These are phyloP conservation scores for Irpex rosettiformis DNA, from an alignment of 1,284 basidiomycete genomes.

Conservation along the genomic window DNA sequence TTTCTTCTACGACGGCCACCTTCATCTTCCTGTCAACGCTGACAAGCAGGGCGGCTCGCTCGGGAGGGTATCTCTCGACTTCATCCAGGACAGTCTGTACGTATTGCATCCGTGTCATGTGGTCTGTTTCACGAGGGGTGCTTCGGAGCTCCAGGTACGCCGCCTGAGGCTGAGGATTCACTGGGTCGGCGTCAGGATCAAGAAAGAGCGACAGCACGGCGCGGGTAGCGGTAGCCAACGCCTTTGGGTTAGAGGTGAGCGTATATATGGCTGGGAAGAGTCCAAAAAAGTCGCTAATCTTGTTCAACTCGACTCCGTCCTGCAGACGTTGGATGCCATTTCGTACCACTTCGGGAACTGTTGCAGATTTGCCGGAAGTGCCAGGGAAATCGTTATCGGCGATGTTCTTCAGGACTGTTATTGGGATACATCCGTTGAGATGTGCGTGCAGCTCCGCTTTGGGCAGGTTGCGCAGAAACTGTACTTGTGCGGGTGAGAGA, in stretches of 20 bases:
- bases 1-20: conserved; percentile 44
- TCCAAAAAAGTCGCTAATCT: conserved; percentile 66
- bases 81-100: conserved; percentile 64
- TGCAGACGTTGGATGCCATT: conserved; percentile 47
- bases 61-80: conserved; percentile 50
- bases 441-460: conserved; percentile 85
- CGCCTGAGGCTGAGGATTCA: conserved; percentile 44
- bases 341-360: conserved; percentile 32
- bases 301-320: conserved; percentile 46
- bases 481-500: conserved; percentile 46
- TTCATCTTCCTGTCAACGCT: conserved; percentile 71
- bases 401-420: conserved; percentile 61
- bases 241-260: conserved; percentile 55
- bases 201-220: conserved; percentile 67
- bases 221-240: conserved; percentile 51
- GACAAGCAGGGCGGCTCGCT: conserved; percentile 60
- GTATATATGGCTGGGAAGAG: conserved; percentile 78
- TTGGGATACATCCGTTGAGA: conserved; percentile 78
- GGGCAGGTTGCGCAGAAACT: conserved; percentile 58
- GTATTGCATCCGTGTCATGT: conserved; percentile 58
- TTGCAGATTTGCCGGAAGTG: conserved; percentile 5
- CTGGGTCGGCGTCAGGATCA: conserved; percentile 24
- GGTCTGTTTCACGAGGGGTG: conserved; percentile 54
- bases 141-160: conserved; percentile 73
- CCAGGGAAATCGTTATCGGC: conserved; percentile 40